Percentiles rank a stretch among this genome's conserved stretches.
Conservation (phyloP, 208 protist species). For the Vickermania ingenoplastis region DNA sequence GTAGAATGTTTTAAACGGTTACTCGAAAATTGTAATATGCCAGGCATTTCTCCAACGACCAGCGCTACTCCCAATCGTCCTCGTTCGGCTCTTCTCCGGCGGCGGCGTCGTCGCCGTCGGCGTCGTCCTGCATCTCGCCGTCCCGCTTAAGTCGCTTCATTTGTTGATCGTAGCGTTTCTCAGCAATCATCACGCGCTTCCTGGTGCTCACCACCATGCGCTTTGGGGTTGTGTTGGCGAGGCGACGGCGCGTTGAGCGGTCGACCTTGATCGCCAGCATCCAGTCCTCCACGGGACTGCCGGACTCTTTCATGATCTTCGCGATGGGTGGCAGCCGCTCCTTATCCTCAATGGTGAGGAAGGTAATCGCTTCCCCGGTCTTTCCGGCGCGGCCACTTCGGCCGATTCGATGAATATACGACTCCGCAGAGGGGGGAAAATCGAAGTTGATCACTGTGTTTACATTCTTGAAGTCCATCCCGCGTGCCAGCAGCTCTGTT, state of each 20-base stretch:
- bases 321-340: conserved; percentile 85
- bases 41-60: no score
- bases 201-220: conserved; percentile 79
- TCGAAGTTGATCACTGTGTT: conserved; percentile 98
- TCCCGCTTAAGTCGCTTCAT: conserved; percentile 58
- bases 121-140: conserved; percentile 3
- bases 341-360: conserved; percentile 94
- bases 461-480: conserved; percentile 98
- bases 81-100: not conserved
- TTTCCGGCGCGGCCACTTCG: conserved; percentile 85
- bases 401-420: conserved; percentile 97
- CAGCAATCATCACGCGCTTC: conserved; percentile 75
- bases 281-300: conserved; percentile 91
- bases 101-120: not conserved
- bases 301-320: conserved; percentile 87
- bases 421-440: conserved; percentile 90
- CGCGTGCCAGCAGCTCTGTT: conserved; percentile 95
- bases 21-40: no score
- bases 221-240: conserved; percentile 68
- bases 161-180: conserved; percentile 60
- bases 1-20: no score
- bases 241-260: conserved; percentile 33
- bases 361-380: conserved; percentile 90
- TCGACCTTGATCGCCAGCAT: conserved; percentile 88
- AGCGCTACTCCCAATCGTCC: no score